These are phyloP conservation scores for Sarocladiaceae sp. DNA, from an alignment of 2,329 filamentous ascomycete species.

Conservation along the genomic window DNA sequence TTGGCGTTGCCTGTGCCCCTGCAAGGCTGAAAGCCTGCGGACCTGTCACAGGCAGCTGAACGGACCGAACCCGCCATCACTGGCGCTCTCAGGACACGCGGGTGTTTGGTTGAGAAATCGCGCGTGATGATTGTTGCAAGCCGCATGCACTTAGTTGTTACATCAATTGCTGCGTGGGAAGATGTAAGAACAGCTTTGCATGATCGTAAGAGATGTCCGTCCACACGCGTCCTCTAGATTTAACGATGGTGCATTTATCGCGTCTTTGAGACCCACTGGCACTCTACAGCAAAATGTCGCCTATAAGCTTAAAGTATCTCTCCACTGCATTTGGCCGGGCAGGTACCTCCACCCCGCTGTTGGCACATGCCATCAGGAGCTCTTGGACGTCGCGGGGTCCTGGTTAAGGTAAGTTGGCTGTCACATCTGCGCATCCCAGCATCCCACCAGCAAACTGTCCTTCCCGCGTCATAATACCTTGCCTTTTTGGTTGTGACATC, in stretches of 20 bases:
- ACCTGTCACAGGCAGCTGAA: no score
- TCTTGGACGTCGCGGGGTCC: not conserved
- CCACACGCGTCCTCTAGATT: no score
- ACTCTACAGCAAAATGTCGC: not conserved
- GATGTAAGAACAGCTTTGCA: no score
- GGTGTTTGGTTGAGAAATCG: no score
- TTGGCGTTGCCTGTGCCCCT: not conserved
- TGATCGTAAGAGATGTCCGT: no score
- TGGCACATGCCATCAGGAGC: slow-evolving; percentile 1
- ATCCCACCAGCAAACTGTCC: not conserved
- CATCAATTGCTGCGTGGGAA: no score
- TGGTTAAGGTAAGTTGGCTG: no score
- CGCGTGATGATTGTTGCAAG: no score
- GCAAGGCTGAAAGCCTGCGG: not conserved
- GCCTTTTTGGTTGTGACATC: not conserved
- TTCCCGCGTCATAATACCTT: not conserved
- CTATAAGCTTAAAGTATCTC: not conserved
- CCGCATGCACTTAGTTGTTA: no score
- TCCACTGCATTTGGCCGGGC: not conserved
- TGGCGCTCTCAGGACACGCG: not conserved
- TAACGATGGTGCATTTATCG: not conserved
- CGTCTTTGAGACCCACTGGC: not conserved
- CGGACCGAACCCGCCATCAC: not conserved
- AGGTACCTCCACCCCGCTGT: not conserved
- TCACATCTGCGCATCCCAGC: not conserved